Evolutionary conservation across 2,329 filamentous ascomycete genomes (phyloP), one percentile per base, ranked within the genome.

Genomic region (Calonectria pseudoturangicola): DNA sequence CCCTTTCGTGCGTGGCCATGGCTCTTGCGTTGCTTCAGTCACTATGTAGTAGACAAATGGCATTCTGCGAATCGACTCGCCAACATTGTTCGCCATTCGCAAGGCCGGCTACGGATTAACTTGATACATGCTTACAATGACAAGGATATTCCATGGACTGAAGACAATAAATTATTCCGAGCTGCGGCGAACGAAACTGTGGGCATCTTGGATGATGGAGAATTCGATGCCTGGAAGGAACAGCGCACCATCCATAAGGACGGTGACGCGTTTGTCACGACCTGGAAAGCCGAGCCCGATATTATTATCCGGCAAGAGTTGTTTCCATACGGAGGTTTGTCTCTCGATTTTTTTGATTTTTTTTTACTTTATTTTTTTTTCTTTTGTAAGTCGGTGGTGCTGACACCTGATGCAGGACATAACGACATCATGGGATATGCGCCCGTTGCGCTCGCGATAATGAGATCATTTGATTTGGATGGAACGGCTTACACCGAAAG

Each of bases 111-210:
- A 12, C 88, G 92, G 27, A 85, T 98, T 25, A 92, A 90, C 51
- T 86, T 98, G 50, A 85, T 98, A 3, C 96, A 98, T 79, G 94
- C 95, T 18, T 89, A 89, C 67, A 91, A 98, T 79, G 96, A 98
- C 81, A 86, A 87, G 71, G 95, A 98, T 77, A 98, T 98, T 72
- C 92, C 94, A 0, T 96, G 91, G 85, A 88, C 86, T 1, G 92
- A 95, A 79, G 91, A 92, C 51, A 89, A 93, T 77, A 87, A 86
- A 75, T 84, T 94, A 1, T 95, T 94, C 80, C 85, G 85, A 36
- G 87, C 89, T 0, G 90, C 92, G 0, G 89, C 89, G 2, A 88
- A 87, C 66, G 89, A 90, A 54, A 87, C 87, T 2, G 81, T 86
- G 2, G 82, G 82, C 7, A 78, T 79, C 0, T 65, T 85, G 10